phyloP scores from a whole-genome alignment of 768 basidiomycete genomes.

The Pulveroboletus sp. region DNA sequence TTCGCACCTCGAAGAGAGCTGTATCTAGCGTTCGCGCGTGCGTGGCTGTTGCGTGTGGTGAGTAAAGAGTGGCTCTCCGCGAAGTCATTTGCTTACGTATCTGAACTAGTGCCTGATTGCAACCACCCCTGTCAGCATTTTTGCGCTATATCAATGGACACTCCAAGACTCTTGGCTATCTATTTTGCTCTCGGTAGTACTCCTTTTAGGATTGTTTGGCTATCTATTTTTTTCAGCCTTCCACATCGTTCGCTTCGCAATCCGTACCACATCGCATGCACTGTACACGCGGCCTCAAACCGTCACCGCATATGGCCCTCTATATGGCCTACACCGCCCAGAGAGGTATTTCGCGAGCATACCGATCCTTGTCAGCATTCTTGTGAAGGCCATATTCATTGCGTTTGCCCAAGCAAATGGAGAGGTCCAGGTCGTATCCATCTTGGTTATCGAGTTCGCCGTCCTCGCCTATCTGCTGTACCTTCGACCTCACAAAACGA shows the following conservation, averaged over 20 bases:
- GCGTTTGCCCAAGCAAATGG: constrained; percentile 59
- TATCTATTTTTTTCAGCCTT: constrained; percentile 47
- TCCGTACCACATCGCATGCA: constrained; percentile 36
- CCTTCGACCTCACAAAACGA: constrained; percentile 61
- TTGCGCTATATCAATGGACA: constrained; percentile 89
- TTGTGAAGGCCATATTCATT: constrained; percentile 70
- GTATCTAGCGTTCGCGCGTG: constrained; percentile 45
- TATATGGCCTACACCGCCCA: constrained; percentile 63
- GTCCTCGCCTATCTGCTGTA: constrained; percentile 48
- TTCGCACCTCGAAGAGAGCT: constrained; percentile 21
- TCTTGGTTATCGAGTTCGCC: constrained; percentile 63
- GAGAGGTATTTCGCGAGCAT: constrained; percentile 67
- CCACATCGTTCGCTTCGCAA: constrained; percentile 44
- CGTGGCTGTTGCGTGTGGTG: constrained; percentile 68
- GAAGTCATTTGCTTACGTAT: constrained; percentile 1
- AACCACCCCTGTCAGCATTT: constrained; percentile 66
- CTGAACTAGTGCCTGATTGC: constrained; percentile 51
- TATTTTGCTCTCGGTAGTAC: constrained; percentile 69
- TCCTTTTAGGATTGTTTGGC: constrained; percentile 48
- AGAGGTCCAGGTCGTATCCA: constrained; percentile 61
- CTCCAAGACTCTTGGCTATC: constrained; percentile 85
- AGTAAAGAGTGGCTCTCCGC: constrained; percentile 24
- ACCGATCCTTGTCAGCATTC: constrained; percentile 48
- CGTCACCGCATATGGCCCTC: constrained; percentile 46
- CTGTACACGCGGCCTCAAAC: constrained; percentile 33